Evolutionary conservation across 176 grass and related monocot genomes (phyloP), one percentile per base, ranked within the genome.

Genomic region (Phragmites australis): DNA sequence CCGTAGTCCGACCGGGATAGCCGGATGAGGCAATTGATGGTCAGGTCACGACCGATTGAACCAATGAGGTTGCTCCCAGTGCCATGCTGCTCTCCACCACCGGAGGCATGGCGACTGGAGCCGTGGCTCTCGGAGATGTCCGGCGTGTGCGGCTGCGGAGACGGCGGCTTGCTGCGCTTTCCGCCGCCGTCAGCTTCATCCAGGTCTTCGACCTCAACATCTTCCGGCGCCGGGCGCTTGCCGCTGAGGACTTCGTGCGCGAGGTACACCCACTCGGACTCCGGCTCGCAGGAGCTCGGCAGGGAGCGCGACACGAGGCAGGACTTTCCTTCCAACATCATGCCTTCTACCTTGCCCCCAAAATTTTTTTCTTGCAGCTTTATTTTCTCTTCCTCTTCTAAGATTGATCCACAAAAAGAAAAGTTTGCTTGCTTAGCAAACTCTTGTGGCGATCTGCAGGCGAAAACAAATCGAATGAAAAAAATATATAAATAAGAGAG

Each of bases 1-100:
- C 91, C 91, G 14, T 95, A 99, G 79, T 99, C 88, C 0, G 96
- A 99, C 25, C 92, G 84, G 17, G 96, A 99, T 37, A 95, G 81
- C 46, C 55, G 78, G 54, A 95, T 84, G 55, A 99, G 82, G 79
- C 96, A 99, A 27, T 84, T 95, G 58, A 99, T 81, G 64, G 84
- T 93, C 22, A 93, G 71, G 81, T 99, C 96, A 27, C 87, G 84
- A 4, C 92, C 92, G 49, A 97, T 90, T 19, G 86, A 81, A 55
- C 83, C 86, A 12, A 97, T 94, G 77, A 94, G 87, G 83, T 69
- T 82, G 76, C 70, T 87, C 62, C 82, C 68, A 10, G 62, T 51
- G 75, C 74, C 76, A 29, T 78, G 65, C 34, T 84, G 56, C 37
- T 87, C 83, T 15, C 50, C 65, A 0, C 44, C 77, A 11, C 61